Percentiles rank a stretch among this genome's conserved stretches.
Conservation (phyloP, 179 eudicot species). For the Spergularia azorica region DNA sequence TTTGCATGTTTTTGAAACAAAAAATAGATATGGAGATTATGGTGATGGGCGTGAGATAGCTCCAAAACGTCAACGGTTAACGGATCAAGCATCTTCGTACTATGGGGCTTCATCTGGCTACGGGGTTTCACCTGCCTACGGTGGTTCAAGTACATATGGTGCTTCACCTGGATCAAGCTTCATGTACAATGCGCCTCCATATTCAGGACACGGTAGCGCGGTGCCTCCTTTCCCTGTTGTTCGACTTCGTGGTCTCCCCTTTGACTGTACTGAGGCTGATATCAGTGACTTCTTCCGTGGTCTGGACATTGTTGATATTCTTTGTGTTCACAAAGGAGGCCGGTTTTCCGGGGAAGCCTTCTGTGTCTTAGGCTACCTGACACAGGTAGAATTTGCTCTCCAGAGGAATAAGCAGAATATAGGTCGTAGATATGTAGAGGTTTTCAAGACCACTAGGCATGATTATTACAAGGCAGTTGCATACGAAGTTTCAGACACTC, state of each 20-base stretch:
- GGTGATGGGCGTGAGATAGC: conserved; percentile 75
- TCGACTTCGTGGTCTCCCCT: conserved; percentile 92
- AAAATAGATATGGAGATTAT: conserved; percentile 53
- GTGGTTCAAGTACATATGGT: conserved; percentile 42
- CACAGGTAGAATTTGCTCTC: conserved; percentile 88
- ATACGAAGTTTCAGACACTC: conserved; percentile 66
- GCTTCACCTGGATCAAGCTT: conserved; percentile 55
- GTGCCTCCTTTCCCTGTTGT: conserved; percentile 86
- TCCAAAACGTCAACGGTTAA: conserved; percentile 66
- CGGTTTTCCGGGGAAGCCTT: conserved; percentile 86
- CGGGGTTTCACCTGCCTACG: conserved; percentile 39
- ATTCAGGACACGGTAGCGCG: conserved; percentile 48
- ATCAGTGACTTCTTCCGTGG: conserved; percentile 78
- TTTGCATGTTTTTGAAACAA: conserved; percentile 16
- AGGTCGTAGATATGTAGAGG: conserved; percentile 93
- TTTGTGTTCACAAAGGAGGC: conserved; percentile 73
- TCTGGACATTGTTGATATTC: conserved; percentile 75
- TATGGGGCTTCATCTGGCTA: conserved; percentile 55
- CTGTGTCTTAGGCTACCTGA: conserved; percentile 81
- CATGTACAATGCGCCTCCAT: conserved; percentile 57
- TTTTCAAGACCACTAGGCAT: conserved; percentile 71
- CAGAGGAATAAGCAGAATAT: conserved; percentile 88
- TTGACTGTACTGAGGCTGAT: conserved; percentile 82
- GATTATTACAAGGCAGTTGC: conserved; percentile 90
- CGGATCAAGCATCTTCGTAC: conserved; percentile 67